These are phyloP conservation scores for Didymellaceae sp. DNA, from an alignment of 2,329 filamentous ascomycete species.

Conservation along the genomic window DNA sequence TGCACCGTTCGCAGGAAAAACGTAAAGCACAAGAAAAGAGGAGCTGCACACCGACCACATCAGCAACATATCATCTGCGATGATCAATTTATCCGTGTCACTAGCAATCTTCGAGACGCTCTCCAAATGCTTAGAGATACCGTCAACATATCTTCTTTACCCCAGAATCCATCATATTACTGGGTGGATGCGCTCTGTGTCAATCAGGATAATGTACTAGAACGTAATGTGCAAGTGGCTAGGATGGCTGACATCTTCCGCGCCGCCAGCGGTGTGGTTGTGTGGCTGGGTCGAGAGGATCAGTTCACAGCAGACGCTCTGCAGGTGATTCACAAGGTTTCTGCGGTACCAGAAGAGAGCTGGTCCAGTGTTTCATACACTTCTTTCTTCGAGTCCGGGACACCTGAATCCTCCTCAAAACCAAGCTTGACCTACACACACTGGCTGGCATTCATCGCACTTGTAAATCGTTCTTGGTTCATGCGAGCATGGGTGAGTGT, in stretches of 20 bases:
- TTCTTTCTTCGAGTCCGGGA: slow-evolving; percentile 28
- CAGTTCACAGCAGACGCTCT: slow-evolving; percentile 33
- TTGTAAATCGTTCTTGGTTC: slow-evolving; percentile 39
- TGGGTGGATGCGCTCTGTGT: slow-evolving; percentile 44
- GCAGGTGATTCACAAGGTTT: slow-evolving; percentile 25
- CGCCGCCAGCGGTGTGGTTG: slow-evolving; percentile 31
- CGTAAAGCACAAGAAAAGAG: neutral
- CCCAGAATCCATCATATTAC: slow-evolving; percentile 24
- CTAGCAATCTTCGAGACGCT: slow-evolving; percentile 32
- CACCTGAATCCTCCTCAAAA: neutral
- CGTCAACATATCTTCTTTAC: slow-evolving; percentile 9
- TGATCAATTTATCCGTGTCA: slow-evolving; percentile 27
- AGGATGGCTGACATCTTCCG: slow-evolving; percentile 40
- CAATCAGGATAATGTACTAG: slow-evolving; percentile 32
- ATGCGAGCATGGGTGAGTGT: slow-evolving; percentile 35
- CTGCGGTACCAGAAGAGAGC: slow-evolving; percentile 24
- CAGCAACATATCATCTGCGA: slow-evolving; percentile 30
- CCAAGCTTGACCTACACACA: slow-evolving; percentile 27
- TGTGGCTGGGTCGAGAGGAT: slow-evolving; percentile 43
- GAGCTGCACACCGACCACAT: too few relatives aligned
- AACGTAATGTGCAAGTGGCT: slow-evolving; percentile 36
- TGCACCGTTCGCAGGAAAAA: neutral
- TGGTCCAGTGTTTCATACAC: slow-evolving; percentile 32
- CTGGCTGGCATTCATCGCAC: slow-evolving; percentile 37
- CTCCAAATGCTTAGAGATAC: slow-evolving; percentile 29